phyloP scores from a whole-genome alignment of 148 eudicot species.

The Pharnaceum exiguum region DNA sequence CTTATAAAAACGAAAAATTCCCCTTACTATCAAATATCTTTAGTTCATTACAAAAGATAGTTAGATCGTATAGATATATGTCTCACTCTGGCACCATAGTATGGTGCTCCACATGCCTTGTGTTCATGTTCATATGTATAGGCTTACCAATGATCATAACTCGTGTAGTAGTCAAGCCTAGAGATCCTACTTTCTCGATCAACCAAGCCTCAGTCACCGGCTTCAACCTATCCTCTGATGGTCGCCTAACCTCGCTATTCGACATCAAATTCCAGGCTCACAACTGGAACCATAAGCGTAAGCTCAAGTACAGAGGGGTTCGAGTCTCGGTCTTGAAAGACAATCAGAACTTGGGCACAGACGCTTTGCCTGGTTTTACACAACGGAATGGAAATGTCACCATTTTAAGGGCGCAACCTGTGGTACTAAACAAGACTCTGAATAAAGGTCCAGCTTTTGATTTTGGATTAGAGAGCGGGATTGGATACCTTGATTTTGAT shows the following conservation, averaged over 20 bases:
- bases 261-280: slow-evolving; percentile 4
- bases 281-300: slow-evolving; percentile 13
- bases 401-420: background rate
- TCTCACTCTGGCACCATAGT: no score
- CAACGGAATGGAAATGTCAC: background rate
- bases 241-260: slow-evolving; percentile 13
- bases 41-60: no score
- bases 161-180: background rate
- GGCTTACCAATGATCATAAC: background rate
- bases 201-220: slow-evolving; percentile 7
- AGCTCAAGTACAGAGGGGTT: slow-evolving; percentile 4
- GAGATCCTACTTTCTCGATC: slow-evolving; percentile 8
- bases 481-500: slow-evolving; percentile 2
- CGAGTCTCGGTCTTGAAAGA: slow-evolving; percentile 1
- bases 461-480: background rate
- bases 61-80: no score
- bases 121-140: background rate
- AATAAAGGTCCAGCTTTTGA: background rate
- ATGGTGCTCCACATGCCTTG: background rate
- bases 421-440: background rate
- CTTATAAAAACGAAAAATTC: no score
- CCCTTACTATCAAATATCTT: no score
- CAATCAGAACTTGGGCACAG: background rate
- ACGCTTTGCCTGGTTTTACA: background rate
- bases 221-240: slow-evolving; percentile 14